phyloP scores from a whole-genome alignment of 345 rosid species.

The Crucihimalaya himalaica region DNA sequence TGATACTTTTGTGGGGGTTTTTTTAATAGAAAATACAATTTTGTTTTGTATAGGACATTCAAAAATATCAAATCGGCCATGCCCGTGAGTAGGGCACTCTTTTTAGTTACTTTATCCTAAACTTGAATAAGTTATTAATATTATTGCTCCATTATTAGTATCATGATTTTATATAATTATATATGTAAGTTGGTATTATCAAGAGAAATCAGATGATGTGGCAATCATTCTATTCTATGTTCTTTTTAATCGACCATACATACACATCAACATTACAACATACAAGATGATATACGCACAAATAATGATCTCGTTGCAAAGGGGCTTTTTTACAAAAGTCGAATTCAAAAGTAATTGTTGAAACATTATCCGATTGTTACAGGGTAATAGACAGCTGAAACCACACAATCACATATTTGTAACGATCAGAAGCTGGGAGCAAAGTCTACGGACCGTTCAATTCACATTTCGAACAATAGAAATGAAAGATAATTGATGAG shows the following conservation, averaged over 20 bases:
- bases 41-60: too few relatives aligned
- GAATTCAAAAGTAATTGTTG: background rate
- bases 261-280: background rate
- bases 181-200: background rate
- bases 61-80: too few relatives aligned
- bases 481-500: background rate
- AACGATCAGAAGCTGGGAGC: background rate
- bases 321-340: background rate
- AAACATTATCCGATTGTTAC: background rate
- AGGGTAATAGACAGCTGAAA: too few relatives aligned
- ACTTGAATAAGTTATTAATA: too few relatives aligned
- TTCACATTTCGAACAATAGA: background rate
- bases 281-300: too few relatives aligned
- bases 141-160: background rate
- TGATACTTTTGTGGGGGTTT: too few relatives aligned
- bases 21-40: too few relatives aligned
- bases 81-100: background rate
- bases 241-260: background rate
- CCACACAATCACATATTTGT: background rate
- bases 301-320: too few relatives aligned
- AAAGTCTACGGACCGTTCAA: background rate
- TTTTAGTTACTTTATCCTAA: background rate
- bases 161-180: background rate
- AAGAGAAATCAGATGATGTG: background rate
- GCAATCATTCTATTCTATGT: background rate